These are phyloP conservation scores for Colletotrichum sp. DNA, from an alignment of 2,329 filamentous ascomycete species.

Conservation along the genomic window DNA sequence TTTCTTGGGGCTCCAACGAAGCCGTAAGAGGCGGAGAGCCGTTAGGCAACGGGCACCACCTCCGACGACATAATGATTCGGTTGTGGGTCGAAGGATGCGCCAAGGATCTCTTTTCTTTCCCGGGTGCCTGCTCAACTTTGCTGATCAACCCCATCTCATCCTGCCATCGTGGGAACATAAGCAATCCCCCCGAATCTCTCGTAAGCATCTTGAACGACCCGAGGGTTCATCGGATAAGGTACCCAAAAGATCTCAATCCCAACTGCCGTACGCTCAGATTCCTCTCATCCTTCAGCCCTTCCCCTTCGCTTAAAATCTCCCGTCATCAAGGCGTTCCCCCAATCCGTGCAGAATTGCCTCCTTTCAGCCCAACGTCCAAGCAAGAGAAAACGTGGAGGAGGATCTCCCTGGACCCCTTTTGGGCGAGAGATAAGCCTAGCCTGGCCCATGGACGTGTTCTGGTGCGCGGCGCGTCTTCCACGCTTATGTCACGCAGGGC, in stretches of 20 bases:
- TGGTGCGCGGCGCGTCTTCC: neutral
- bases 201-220: neutral
- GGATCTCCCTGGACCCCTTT: neutral
- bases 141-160: neutral
- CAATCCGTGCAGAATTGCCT: neutral
- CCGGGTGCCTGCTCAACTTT: neutral
- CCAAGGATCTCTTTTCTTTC: neutral
- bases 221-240: neutral
- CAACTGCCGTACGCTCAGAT: neutral
- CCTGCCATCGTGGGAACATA: neutral
- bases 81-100: neutral
- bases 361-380: neutral
- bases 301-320: neutral
- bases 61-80: neutral
- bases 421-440: neutral
- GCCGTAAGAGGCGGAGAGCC: neutral
- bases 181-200: neutral
- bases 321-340: neutral
- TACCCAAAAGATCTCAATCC: neutral
- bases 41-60: neutral
- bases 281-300: neutral
- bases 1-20: neutral
- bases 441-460: neutral
- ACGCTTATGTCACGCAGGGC: neutral
- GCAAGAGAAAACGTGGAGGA: neutral